phyloP scores from a whole-genome alignment of 129 eudicot genomes.

The Flaveria trinervia region DNA sequence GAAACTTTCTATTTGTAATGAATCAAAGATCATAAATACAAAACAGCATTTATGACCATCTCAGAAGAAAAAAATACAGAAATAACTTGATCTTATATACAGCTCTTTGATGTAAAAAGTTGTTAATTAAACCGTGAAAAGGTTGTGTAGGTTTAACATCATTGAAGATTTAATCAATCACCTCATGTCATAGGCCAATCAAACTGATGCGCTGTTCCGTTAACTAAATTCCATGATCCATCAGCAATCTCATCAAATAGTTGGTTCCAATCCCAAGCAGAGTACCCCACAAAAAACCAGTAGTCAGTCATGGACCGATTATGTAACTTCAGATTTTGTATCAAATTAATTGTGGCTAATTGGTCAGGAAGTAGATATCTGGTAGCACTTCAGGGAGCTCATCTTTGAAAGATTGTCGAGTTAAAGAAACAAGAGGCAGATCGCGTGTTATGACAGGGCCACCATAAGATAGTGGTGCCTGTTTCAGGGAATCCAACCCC shows the following conservation, averaged over 20 bases:
- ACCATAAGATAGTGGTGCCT: slow-evolving; percentile 76
- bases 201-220: slow-evolving; percentile 37
- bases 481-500: slow-evolving; percentile 49
- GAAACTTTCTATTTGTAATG: slow-evolving; percentile 21
- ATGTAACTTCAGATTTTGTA: slow-evolving; percentile 55
- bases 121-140: slow-evolving; percentile 21
- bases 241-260: slow-evolving; percentile 69
- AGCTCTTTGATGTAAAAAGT: slow-evolving; percentile 29
- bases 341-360: slow-evolving; percentile 42
- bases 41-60: slow-evolving; percentile 28
- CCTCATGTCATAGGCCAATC: slow-evolving; percentile 63
- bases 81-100: slow-evolving; percentile 35
- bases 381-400: slow-evolving; percentile 51
- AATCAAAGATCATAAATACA: slow-evolving; percentile 25
- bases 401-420: slow-evolving; percentile 41
- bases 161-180: slow-evolving; percentile 16
- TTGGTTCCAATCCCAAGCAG: slow-evolving; percentile 86
- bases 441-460: slow-evolving; percentile 70
- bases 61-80: slow-evolving; percentile 24
- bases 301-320: slow-evolving; percentile 51
- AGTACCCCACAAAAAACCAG: slow-evolving; percentile 88
- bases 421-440: slow-evolving; percentile 74
- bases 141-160: slow-evolving; percentile 32
- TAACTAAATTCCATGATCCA: slow-evolving; percentile 71
- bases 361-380: slow-evolving; percentile 67